phyloP scores from a whole-genome alignment of 106 monocot species.

The Dioscorea dumetorum region DNA sequence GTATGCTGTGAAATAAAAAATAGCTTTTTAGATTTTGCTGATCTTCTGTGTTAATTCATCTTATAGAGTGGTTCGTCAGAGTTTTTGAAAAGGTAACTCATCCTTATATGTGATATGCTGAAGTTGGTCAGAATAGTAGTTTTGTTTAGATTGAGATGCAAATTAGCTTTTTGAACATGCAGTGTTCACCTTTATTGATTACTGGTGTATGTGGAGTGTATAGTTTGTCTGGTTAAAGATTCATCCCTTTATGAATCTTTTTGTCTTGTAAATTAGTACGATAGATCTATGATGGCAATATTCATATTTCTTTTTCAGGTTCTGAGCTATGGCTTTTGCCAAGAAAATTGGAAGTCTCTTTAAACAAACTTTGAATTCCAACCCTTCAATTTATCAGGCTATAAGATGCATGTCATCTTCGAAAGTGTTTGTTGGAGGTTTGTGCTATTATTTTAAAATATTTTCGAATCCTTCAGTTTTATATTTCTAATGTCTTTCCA shows the following conservation, averaged over 20 bases:
- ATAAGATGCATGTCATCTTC: conserved; percentile 87
- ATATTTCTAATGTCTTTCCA: not conserved
- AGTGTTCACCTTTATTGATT: too few relatives aligned
- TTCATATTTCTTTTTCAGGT: not conserved
- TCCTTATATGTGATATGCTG: too few relatives aligned
- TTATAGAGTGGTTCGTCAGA: too few relatives aligned
- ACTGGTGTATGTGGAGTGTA: too few relatives aligned
- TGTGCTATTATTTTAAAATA: not conserved
- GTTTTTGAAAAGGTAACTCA: too few relatives aligned
- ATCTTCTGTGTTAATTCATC: too few relatives aligned
- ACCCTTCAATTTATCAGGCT: conserved; percentile 49
- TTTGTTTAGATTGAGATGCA: too few relatives aligned
- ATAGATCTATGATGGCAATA: not conserved
- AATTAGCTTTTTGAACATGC: too few relatives aligned
- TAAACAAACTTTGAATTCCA: conserved; percentile 35
- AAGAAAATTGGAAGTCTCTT: conserved; percentile 59
- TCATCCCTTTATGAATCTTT: not conserved
- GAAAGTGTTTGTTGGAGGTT: conserved; percentile 84
- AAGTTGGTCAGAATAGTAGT: too few relatives aligned
- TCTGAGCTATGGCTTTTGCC: conserved; percentile 46
- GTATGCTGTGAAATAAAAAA: too few relatives aligned
- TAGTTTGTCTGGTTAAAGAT: not conserved
- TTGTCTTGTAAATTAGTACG: not conserved
- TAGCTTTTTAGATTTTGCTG: too few relatives aligned
- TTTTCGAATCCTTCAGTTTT: not conserved